These are phyloP conservation scores for Erysimum cheiri DNA, from an alignment of 441 rosid species.

Conservation along the genomic window DNA sequence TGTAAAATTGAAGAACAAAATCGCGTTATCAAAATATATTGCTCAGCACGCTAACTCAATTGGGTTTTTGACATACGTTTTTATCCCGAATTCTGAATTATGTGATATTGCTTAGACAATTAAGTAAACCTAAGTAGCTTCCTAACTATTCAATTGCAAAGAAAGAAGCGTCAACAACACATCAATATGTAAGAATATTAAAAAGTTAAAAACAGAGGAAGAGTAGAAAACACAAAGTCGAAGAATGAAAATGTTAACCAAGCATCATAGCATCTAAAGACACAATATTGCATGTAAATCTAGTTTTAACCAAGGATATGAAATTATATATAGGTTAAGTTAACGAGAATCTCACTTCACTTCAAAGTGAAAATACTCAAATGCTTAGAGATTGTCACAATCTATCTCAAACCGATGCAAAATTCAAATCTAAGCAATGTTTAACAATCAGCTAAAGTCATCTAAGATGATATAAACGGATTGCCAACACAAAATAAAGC, in stretches of 20 bases:
- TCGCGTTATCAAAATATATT: background rate
- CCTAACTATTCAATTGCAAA: background rate
- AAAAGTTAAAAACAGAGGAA: background rate
- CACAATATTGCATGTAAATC: background rate
- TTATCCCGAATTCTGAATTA: background rate
- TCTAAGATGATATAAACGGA: background rate
- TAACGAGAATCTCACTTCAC: background rate
- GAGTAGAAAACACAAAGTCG: background rate
- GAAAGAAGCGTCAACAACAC: background rate
- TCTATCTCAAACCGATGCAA: background rate
- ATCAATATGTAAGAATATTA: background rate
- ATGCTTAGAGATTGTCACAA: background rate
- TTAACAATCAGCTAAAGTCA: background rate
- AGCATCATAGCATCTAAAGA: background rate
- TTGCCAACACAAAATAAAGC: background rate
- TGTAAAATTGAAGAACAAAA: background rate
- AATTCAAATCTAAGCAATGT: background rate
- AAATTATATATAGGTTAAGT: background rate
- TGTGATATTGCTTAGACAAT: background rate
- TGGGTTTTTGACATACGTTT: background rate
- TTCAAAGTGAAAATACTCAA: background rate
- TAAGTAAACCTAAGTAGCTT: no score
- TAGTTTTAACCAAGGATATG: background rate
- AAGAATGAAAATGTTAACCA: background rate
- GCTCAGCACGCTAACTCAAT: background rate